These are phyloP conservation scores for Saccharomyces hybrid DNA, from an alignment of 1,139 yeast species.

Conservation along the genomic window DNA sequence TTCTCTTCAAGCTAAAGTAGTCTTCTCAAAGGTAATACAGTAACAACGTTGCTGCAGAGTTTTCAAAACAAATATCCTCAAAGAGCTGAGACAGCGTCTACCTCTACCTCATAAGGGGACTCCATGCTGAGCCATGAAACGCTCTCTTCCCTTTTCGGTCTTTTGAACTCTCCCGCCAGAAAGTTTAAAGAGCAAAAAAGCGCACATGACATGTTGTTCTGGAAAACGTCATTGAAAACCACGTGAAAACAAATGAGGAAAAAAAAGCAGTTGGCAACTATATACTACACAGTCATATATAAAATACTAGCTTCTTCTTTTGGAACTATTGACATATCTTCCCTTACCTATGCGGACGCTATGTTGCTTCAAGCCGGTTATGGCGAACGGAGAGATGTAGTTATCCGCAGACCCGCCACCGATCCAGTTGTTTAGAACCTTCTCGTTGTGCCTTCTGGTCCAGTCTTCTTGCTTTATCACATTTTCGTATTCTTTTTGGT, in stretches of 20 bases:
- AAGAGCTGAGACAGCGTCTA: neutral
- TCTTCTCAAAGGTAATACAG: neutral
- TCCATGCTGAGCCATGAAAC: neutral
- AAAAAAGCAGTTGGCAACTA: conserved; percentile 6
- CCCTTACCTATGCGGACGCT: conserved; percentile 81
- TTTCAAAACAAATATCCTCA: neutral
- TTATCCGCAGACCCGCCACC: conserved; percentile 92
- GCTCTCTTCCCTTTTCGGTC: conserved; percentile 1
- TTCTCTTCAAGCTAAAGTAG: neutral
- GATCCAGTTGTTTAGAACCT: conserved; percentile 76
- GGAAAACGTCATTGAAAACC: conserved; percentile 3
- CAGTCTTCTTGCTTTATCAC: conserved; percentile 84
- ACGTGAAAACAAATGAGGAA: conserved; percentile 8
- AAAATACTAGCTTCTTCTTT: conserved; percentile 33
- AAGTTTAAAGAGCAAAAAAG: neutral
- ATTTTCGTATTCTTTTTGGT: conserved; percentile 85
- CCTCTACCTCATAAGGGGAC: neutral
- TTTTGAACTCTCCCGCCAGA: neutral
- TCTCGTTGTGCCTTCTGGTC: conserved; percentile 81
- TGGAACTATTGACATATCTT: conserved; percentile 59
- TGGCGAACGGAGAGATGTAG: conserved; percentile 81
- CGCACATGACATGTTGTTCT: neutral
- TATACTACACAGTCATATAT: neutral
- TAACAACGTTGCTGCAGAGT: neutral
- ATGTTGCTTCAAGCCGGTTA: conserved; percentile 52